Base-by-base conservation (phyloP, 2,329 filamentous ascomycete genomes). In the Colletotrichum spaethianum region DNA sequence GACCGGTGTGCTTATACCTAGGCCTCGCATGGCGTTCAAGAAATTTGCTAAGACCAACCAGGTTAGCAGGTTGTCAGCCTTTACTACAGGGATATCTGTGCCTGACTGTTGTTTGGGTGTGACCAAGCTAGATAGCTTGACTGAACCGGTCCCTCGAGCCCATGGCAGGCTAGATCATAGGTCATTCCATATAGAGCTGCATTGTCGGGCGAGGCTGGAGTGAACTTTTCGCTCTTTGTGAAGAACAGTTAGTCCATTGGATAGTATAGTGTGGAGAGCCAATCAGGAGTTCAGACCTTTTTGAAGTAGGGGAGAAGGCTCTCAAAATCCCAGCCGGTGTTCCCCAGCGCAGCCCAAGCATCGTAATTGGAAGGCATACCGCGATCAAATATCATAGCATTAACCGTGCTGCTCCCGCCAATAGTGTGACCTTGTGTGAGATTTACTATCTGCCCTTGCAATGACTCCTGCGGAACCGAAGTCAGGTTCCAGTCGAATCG, bases 401-500 rank as follows among this genome's bases (percentile, higher is more conserved):
- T 87, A 33, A 87, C 70, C 0, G 84, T 80, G 23, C 80, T 83
- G 40, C 81, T 83, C 4, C 86, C 86, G 18, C 86, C 86, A 0
- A 88, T 78, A 0, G 83, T 81, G 46, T 84, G 83, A 3, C 84
- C 85, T 5, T 84, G 80, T 4, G 80, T 81, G 46, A 84, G 81
- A 6, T 77, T 69, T 26, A 86, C 80, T 2, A 77, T 74, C 4
- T 83, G 80, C 3, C 78, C 77, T 23, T 82, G 80, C 2, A 85
- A 79, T 28, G 77, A 73, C 0, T 78, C 72, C 55, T 86, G 84
- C 0, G 82, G 78, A 3, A 77, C 76, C 0, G 84, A 83, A 6
- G 82, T 79, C 73, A 86, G 82, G 55, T 81, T 81, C 76, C 84
- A 83, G 74, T 86, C 79, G 31, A 77, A 79, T 6, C 59, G 57